Base-by-base conservation (phyloP, 768 basidiomycete species). In the Boletus subparvulus region DNA sequence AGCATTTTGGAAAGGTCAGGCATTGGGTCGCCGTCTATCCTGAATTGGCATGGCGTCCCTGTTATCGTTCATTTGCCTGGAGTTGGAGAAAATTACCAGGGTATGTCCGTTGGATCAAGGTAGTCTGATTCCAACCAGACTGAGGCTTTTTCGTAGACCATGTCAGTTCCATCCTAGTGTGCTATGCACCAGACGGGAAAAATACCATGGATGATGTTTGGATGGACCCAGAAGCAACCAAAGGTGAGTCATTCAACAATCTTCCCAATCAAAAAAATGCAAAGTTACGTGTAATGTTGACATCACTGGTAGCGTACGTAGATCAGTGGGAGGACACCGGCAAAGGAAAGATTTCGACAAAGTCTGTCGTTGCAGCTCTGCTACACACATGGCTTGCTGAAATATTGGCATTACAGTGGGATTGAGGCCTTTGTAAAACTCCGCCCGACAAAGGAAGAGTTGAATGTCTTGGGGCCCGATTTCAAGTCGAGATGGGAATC, bases 401-500 rank as follows among this genome's bases (percentile, higher is more conserved):
- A 55, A 16, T 40, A 7, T n/a, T 21, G 30, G 45, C 7, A n/a
- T 51, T 35, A 6, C 55, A 85, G 84, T 58, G 83, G 74, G 6
- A 58, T 83, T 10, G 83, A 85, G 60, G 79, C 78, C 12, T 78
- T 80, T 0, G 71, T 80, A 50, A 86, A 84, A 65, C 56, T 86
- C 19, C 75, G 86, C 11, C 85, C 83, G 1, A 76, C 68, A 6
- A 56, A 65, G 1, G 71, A 70, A n/a, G 84, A 87, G 39, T 66
- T 85, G n/a, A 68, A 74, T 50, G 73, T 74, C 13, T 68, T 83
- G 33, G 74, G 73, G 1, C 75, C 81, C 5, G 72, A 63, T 1
- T 84, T 87, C 35, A 26, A 50, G 39, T 24, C 39, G 28, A 50
- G 49, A 40, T 50, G 49, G 49, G 28, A 50, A 19, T 50, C 39